Evolutionary conservation across 1,139 yeast genomes (phyloP).

Genomic region (Magnusiomyces tetraspermus): DNA sequence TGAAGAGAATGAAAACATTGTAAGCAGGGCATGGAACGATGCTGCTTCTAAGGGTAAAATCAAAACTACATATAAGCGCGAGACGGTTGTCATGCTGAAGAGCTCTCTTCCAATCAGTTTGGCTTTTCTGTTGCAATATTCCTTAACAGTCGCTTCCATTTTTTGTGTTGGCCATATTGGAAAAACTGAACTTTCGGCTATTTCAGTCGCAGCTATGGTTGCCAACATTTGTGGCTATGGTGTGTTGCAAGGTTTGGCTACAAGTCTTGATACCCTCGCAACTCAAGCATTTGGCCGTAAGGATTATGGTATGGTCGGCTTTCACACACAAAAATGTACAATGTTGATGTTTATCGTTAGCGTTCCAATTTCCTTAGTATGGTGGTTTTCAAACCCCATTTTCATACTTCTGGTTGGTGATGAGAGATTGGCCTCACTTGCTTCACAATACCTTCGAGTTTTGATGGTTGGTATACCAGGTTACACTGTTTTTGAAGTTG

Average conservation of each 20-base stretch:
- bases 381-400: slow-evolving; percentile 54
- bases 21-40: slow-evolving; percentile 6
- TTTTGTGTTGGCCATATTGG: slow-evolving; percentile 80
- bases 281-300: slow-evolving; percentile 52
- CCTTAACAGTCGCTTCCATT: slow-evolving; percentile 74
- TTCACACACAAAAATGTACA: slow-evolving; percentile 49
- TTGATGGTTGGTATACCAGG: slow-evolving; percentile 75
- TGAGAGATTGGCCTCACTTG: slow-evolving; percentile 48
- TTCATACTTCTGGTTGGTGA: slow-evolving; percentile 48
- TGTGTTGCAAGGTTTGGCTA: slow-evolving; percentile 77
- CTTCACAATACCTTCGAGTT: slow-evolving; percentile 56
- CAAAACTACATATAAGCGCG: slow-evolving; percentile 13
- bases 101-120: slow-evolving; percentile 33
- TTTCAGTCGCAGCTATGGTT: slow-evolving; percentile 81
- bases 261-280: slow-evolving; percentile 78
- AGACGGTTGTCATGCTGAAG: slow-evolving; percentile 31
- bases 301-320: slow-evolving; percentile 46
- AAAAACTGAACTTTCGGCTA: slow-evolving; percentile 66
- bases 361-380: slow-evolving; percentile 40
- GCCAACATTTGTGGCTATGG: slow-evolving; percentile 72
- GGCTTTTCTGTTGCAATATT: slow-evolving; percentile 72
- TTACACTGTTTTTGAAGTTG: slow-evolving; percentile 70
- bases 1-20: not conserved
- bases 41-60: slow-evolving; percentile 10
- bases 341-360: slow-evolving; percentile 40